phyloP scores from a whole-genome alignment of 164 flowering plant genomes.

The Taxillus chinensis region DNA sequence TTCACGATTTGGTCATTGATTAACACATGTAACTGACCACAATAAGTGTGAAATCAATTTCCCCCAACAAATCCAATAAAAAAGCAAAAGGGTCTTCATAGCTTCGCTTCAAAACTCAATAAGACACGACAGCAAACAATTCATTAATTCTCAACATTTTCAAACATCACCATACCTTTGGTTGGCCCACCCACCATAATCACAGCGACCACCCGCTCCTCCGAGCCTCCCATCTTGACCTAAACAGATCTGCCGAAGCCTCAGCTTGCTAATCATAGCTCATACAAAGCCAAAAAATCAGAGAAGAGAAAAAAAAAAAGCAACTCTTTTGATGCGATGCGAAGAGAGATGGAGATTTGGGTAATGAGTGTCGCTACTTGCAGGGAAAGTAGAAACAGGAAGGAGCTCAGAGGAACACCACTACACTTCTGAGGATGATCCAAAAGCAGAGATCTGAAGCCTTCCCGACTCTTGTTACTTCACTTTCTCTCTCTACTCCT shows the following conservation, averaged over 20 bases:
- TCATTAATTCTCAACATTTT: not conserved
- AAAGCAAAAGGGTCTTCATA: too few species aligned
- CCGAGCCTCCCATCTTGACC: slow-evolving; percentile 42
- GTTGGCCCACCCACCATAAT: slow-evolving; percentile 96
- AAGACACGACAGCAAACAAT: too few species aligned
- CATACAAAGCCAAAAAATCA: not conserved
- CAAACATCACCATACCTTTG: slow-evolving; percentile 41
- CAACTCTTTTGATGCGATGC: not conserved
- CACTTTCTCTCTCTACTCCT: too few species aligned
- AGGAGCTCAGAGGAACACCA: not conserved
- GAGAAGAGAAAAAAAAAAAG: not conserved
- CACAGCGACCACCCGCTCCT: slow-evolving; percentile 83
- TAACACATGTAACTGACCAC: not conserved
- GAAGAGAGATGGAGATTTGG: too few species aligned
- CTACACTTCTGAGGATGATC: too few species aligned
- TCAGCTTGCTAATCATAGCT: slow-evolving; percentile 10
- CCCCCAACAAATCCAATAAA: too few species aligned
- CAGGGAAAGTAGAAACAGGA: not conserved
- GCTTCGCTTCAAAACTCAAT: too few species aligned
- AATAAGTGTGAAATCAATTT: too few species aligned
- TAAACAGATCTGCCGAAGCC: slow-evolving; percentile 7
- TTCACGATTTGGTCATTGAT: not conserved
- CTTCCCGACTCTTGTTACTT: too few species aligned
- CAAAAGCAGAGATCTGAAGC: too few species aligned
- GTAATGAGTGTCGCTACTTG: not conserved